Percentiles rank a stretch among this genome's conserved stretches.
These are phyloP conservation scores for Phytopythium delawarense DNA, from an alignment of 352 stramenopile genomes.

Conservation along the genomic window DNA sequence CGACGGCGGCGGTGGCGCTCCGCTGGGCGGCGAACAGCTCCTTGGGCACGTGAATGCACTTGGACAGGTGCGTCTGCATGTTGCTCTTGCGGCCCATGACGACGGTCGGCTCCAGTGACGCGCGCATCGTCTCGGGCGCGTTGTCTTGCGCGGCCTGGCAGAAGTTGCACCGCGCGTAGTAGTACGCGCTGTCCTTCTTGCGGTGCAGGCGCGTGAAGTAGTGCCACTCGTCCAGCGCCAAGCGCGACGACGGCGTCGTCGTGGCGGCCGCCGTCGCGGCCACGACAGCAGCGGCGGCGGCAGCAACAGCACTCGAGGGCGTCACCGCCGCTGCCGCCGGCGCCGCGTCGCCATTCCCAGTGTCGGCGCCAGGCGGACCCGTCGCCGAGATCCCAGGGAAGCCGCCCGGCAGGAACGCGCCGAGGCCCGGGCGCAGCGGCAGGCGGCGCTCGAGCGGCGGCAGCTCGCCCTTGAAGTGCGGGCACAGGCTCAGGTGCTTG, in stretches of 20 bases:
- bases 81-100: conserved; percentile 77
- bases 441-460: conserved; percentile 40
- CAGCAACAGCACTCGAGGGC: not conserved
- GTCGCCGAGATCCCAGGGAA: not conserved
- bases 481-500: conserved; percentile 59
- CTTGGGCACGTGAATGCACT: conserved; percentile 67
- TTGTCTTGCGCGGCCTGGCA: conserved; percentile 63
- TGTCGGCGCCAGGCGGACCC: not conserved
- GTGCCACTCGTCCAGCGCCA: conserved; percentile 72
- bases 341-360: conserved; percentile 6
- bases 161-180: conserved; percentile 78
- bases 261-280: not conserved
- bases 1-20: conserved; percentile 4
- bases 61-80: conserved; percentile 82
- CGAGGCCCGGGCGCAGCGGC: conserved; percentile 13
- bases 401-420: conserved; percentile 14
- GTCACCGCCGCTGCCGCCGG: conserved; percentile 4
- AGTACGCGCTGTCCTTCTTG: conserved; percentile 70
- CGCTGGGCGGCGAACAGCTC: conserved; percentile 28
- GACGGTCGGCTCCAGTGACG: conserved; percentile 45
- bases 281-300: not conserved
- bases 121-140: conserved; percentile 40
- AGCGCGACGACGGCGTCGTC: conserved; percentile 23
- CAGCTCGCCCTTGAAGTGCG: conserved; percentile 63
- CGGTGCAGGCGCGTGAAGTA: conserved; percentile 75